Base-by-base conservation (phyloP, 441 rosid genomes). In the Theobroma grandiflorum region DNA sequence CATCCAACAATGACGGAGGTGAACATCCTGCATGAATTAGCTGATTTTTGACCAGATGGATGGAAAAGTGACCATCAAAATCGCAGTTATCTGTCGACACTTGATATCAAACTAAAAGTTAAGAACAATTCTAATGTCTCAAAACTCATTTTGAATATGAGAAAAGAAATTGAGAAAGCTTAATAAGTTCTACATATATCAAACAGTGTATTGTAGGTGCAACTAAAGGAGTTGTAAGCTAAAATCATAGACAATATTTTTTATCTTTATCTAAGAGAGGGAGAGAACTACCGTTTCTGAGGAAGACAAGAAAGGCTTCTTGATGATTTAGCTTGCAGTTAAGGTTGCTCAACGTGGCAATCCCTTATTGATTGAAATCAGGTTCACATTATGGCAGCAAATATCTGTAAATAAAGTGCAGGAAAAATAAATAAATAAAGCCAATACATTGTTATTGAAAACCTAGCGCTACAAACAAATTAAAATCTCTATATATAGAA, bases 261-360 rank as follows among this genome's bases (percentile, higher is more conserved):
- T 3, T 15, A 61, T 26, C 70, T 75, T 61, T 61, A 43, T 31
- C 6, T 16, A 43, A 6, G 33, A 37, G 11, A 35, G 33, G 42
- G 14, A 16, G 45, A 76, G 35, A 76, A 11, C 47, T 49, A 76
- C 50, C 61, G n/a, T 76, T 47, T 31, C 42, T 1, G 62, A 76
- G 47, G 70, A 47, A 59, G 50, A 43, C 59, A 76, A 62, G 10
- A 76, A 61, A 63, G 69, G 6, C 47, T 76, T 76, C 33, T 43
- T 47, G 33, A 52, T 49, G 72, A 49, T 47, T 49, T 26, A 55
- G 50, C 64, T 53, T 37, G 50, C 38, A 73, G n/a, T 55, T 55
- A 55, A 73, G 76, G 64, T 73, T n/a, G 76, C 76, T 37, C 55
- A 20, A 11, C n/a, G 47, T n/a, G 76, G 76, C 76, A 73, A 55